Evolutionary conservation across 2,329 filamentous ascomycete genomes (phyloP).

Genomic region (Exophiala alcalophila): DNA sequence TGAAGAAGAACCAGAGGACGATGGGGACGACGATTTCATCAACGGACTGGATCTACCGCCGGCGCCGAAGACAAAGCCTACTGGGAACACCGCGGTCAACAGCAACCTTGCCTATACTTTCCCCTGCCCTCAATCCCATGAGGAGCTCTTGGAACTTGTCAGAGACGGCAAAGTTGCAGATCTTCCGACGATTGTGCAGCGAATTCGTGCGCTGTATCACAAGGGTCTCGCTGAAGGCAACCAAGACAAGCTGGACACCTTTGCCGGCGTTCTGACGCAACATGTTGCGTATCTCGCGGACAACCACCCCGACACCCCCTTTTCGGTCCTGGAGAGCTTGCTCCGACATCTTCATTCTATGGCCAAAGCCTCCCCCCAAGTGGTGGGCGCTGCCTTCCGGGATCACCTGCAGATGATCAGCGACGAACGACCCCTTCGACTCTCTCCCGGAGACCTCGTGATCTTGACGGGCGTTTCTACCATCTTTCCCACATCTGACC

Average conservation of each 20-base stretch:
- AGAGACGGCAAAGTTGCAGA: constrained; percentile 61
- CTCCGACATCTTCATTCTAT: constrained; percentile 91
- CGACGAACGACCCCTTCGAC: constrained; percentile 50
- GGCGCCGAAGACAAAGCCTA: constrained; percentile 54
- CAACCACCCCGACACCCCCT: constrained; percentile 45
- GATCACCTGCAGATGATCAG: constrained; percentile 61
- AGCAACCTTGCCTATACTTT: constrained; percentile 75
- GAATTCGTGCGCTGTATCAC: constrained; percentile 89
- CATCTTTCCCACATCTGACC: constrained; percentile 92
- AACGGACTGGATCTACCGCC: constrained; percentile 57
- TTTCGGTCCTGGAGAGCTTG: constrained; percentile 70
- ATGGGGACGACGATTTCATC: constrained; percentile 68
- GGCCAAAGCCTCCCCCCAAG: constrained; percentile 76
- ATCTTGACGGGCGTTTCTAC: constrained; percentile 79
- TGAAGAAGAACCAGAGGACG: constrained; percentile 55
- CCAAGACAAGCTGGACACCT: constrained; percentile 70
- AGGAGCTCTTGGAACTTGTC: constrained; percentile 67
- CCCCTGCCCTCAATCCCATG: constrained; percentile 73
- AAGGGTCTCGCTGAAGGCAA: constrained; percentile 81
- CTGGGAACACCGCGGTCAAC: constrained; percentile 49
- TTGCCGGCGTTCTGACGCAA: constrained; percentile 48
- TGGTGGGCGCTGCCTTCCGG: constrained; percentile 75
- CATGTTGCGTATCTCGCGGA: constrained; percentile 60
- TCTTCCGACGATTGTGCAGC: constrained; percentile 75
- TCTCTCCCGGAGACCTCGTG: constrained; percentile 68